These are phyloP conservation scores for Peronospora belbahrii DNA, from an alignment of 352 stramenopile species.

Conservation along the genomic window DNA sequence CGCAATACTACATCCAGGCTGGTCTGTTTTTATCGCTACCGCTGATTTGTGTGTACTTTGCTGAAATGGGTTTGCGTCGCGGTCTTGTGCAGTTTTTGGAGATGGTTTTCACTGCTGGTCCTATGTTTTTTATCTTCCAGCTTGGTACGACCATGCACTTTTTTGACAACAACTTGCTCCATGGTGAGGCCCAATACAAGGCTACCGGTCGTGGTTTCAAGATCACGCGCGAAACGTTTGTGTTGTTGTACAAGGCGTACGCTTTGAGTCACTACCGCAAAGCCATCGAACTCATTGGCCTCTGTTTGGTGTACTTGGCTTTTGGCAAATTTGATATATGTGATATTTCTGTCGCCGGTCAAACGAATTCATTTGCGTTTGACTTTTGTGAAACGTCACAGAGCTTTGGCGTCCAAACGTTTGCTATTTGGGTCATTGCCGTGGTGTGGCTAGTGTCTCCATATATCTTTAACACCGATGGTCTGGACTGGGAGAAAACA, in stretches of 20 bases:
- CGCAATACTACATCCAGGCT: conserved; percentile 80
- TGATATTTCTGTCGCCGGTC: conserved; percentile 29
- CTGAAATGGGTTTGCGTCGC: conserved; percentile 60
- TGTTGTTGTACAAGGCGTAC: conserved; percentile 78
- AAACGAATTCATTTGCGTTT: conserved; percentile 40
- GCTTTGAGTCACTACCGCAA: conserved; percentile 68
- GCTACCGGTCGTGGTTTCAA: conserved; percentile 78
- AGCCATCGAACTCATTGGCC: conserved; percentile 62
- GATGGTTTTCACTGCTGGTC: conserved; percentile 69
- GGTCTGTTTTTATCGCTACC: conserved; percentile 74
- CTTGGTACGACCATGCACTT: conserved; percentile 82
- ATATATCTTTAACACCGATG: conserved; percentile 85
- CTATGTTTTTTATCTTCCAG: conserved; percentile 77
- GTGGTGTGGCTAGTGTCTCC: conserved; percentile 67
- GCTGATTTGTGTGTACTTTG: conserved; percentile 73
- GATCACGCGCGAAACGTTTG: conserved; percentile 76
- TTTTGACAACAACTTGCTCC: conserved; percentile 78
- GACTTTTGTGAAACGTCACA: conserved; percentile 67
- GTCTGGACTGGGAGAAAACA: conserved; percentile 77
- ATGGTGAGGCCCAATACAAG: conserved; percentile 75
- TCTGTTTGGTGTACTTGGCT: conserved; percentile 66
- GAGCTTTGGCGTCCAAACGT: conserved; percentile 72
- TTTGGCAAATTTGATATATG: conserved; percentile 72
- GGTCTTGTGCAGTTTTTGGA: conserved; percentile 68
- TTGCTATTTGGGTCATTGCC: conserved; percentile 71